Conservation (phyloP, 176 grass and related monocot species). For the Pontederia paniculata region DNA sequence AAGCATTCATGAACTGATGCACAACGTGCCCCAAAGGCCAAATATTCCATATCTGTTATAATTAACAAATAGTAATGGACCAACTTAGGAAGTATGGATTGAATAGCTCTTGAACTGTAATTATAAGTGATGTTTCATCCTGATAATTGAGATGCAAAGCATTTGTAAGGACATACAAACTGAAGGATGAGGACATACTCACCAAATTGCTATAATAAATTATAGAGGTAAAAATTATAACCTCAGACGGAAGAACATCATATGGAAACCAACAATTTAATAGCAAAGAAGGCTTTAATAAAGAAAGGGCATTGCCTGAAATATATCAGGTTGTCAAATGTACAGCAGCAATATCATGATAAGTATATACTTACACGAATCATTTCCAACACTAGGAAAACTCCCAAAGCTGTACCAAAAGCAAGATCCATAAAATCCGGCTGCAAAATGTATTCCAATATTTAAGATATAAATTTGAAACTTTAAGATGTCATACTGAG, state of each 20-base stretch:
- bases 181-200: no score
- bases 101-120: neutral
- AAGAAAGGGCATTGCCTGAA: no score
- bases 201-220: no score
- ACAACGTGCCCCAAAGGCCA: slow-evolving; percentile 65
- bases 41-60: slow-evolving; percentile 62
- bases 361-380: slow-evolving; percentile 53
- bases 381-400: slow-evolving; percentile 94
- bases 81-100: neutral
- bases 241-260: no score
- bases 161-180: no score
- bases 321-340: neutral
- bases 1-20: slow-evolving; percentile 97
- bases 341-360: neutral
- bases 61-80: neutral
- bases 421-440: slow-evolving; percentile 86
- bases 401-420: slow-evolving; percentile 89
- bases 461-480: neutral
- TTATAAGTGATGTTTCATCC: no score
- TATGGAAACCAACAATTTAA: no score
- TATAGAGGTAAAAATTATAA: no score
- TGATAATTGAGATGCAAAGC: no score
- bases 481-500: neutral
- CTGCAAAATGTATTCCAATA: slow-evolving; percentile 39
- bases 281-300: neutral